Base-by-base conservation (phyloP, 2,329 filamentous ascomycete species). In the Sporothrix globosa region DNA sequence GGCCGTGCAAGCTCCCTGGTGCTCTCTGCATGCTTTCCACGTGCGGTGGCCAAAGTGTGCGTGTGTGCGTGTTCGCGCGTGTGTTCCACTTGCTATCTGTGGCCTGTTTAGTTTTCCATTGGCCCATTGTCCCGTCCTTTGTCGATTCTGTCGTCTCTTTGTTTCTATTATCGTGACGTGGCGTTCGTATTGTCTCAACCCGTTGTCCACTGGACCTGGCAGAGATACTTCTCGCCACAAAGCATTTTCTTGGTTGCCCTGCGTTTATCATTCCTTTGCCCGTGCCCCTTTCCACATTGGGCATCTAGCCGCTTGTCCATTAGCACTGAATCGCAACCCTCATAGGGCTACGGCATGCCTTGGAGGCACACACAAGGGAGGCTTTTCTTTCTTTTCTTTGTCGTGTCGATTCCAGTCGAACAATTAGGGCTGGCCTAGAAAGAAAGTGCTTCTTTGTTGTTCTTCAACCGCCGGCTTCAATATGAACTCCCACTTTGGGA, bases 261-360 rank as follows among this genome's bases (percentile, higher is more conserved):
- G 24, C 10, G 46, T 52, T 66, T 44, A 21, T 21, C 63, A 66
- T 66, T 30, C 61, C 61, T 66, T 34, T 66, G 27, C 24, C 34
- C 24, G 10, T 27, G 44, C 21, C 61, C 61, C 44, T 66, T 66
- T 50, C 44, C 44, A 66, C 48, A 41, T 67, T 53, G 48, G 63
- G 65, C 30, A 54, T 44, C 34, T 11, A 67, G 50, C 50, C 65
- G 50, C 19, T 44, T 44, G 21, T 46, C 10, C 30, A 24, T 54
- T 67, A 44, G 30, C 34, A 30, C 11, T 44, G n/a, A 10, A n/a
- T 53, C 27, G 39, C 21, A 21, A 63, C 34, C 21, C 21, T 44
- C 61, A 14, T 50, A 65, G 24, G 61, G 61, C 61, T 24, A 30
- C 48, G 61, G 61, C 24, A 63, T 27, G n/a, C 30, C 9, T 27